Percentiles rank a stretch among this genome's conserved stretches.
These are phyloP conservation scores for Pleurotus ostreatus DNA, from an alignment of 768 basidiomycete species.

Conservation along the genomic window DNA sequence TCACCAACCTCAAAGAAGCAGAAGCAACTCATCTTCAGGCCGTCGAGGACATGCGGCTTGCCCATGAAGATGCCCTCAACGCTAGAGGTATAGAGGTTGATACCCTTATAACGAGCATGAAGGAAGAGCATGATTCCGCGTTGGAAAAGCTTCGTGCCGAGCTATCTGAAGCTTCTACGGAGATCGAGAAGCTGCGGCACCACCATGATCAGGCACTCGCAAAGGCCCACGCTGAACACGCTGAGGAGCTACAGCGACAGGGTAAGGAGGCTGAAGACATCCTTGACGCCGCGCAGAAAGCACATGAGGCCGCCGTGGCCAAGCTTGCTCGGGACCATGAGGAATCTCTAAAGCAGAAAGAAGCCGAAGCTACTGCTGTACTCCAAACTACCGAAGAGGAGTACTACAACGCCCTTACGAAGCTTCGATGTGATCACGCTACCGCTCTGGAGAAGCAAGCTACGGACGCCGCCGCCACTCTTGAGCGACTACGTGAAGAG, in stretches of 20 bases:
- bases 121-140: constrained; percentile 42
- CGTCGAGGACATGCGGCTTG: constrained; percentile 44
- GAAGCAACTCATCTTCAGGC: constrained; percentile 46
- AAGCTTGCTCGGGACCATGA: constrained; percentile 52
- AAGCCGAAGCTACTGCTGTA: constrained; percentile 50
- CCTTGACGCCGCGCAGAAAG: constrained; percentile 43
- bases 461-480: constrained; percentile 51
- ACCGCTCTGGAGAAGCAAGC: constrained; percentile 60
- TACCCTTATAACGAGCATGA: constrained; percentile 41
- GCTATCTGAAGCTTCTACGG: constrained; percentile 35
- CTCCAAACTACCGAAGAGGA: constrained; percentile 74
- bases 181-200: constrained; percentile 44
- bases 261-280: constrained; percentile 50
- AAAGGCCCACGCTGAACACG: constrained; percentile 50
- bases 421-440: constrained; percentile 69
- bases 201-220: constrained; percentile 62
- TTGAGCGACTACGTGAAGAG: constrained; percentile 74
- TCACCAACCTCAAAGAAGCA: constrained; percentile 43
- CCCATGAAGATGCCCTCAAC: constrained; percentile 41
- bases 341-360: constrained; percentile 54
- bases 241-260: constrained; percentile 47
- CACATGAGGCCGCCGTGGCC: constrained; percentile 49
- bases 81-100: constrained; percentile 39
- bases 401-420: constrained; percentile 77
- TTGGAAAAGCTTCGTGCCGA: constrained; percentile 32